These are phyloP conservation scores for Flagelloscypha sp. DNA, from an alignment of 768 basidiomycete species.

Conservation along the genomic window DNA sequence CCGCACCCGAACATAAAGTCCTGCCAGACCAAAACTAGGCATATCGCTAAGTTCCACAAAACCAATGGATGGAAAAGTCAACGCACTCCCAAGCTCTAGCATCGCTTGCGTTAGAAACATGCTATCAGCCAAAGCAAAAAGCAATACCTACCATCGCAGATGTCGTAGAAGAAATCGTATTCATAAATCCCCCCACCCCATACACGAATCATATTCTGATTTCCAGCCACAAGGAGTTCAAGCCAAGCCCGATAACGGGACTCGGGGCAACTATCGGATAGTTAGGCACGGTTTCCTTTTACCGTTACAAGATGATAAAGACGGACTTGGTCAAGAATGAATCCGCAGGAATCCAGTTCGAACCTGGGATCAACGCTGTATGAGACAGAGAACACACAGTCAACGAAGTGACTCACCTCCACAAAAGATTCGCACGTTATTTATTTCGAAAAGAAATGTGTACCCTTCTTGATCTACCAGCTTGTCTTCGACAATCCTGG, in stretches of 20 bases:
- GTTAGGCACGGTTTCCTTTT: no score
- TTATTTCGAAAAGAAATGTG: slow-evolving; percentile 86
- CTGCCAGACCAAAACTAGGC: slow-evolving; percentile 84
- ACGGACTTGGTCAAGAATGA: slow-evolving; percentile 77
- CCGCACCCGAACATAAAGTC: slow-evolving; percentile 98
- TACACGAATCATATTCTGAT: slow-evolving; percentile 88
- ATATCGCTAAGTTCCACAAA: slow-evolving; percentile 5
- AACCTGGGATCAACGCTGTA: slow-evolving; percentile 33
- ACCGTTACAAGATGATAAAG: slow-evolving; percentile 1
- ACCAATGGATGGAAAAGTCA: background rate
- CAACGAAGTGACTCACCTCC: slow-evolving; percentile 46
- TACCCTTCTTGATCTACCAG: slow-evolving; percentile 69
- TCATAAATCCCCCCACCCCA: slow-evolving; percentile 96
- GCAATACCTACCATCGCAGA: slow-evolving; percentile 55
- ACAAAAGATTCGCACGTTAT: slow-evolving; percentile 80
- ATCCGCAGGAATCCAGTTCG: slow-evolving; percentile 94
- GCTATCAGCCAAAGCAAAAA: background rate
- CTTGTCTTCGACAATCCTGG: slow-evolving; percentile 70
- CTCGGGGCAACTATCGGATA: background rate
- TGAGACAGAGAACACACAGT: background rate
- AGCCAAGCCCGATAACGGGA: slow-evolving; percentile 80
- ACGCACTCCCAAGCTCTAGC: slow-evolving; percentile 59
- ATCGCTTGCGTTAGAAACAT: slow-evolving; percentile 6
- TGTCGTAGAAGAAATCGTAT: slow-evolving; percentile 72
- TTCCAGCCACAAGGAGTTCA: slow-evolving; percentile 76